These are phyloP conservation scores for Aethionema arabicum DNA, from an alignment of 345 rosid genomes.

Conservation along the genomic window DNA sequence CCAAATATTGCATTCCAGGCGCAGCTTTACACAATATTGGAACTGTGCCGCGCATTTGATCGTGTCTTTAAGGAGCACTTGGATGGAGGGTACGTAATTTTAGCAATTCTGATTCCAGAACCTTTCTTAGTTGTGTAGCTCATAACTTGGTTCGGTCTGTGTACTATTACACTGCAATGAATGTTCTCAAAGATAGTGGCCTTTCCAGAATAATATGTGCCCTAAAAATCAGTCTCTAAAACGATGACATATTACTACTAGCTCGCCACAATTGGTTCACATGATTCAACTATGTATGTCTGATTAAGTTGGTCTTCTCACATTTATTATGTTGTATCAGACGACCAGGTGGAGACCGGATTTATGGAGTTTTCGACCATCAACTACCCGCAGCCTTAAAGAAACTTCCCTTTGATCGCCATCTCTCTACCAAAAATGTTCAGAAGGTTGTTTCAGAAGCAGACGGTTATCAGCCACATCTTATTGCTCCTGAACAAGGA, in stretches of 20 bases:
- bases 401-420: slow-evolving; percentile 96
- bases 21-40: slow-evolving; percentile 90
- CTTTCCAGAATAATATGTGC: slow-evolving; percentile 8
- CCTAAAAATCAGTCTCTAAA: not conserved
- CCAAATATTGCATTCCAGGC: slow-evolving; percentile 53
- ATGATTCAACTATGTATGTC: slow-evolving; percentile 1
- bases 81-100: slow-evolving; percentile 91
- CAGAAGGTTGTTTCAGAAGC: slow-evolving; percentile 97
- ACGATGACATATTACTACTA: slow-evolving; percentile 4
- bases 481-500: slow-evolving; percentile 99
- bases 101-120: not conserved
- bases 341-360: slow-evolving; percentile 97
- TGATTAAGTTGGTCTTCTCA: not conserved
- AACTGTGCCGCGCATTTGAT: slow-evolving; percentile 96
- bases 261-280: not conserved
- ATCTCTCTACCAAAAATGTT: slow-evolving; percentile 90
- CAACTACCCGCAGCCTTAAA: slow-evolving; percentile 98
- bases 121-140: slow-evolving; percentile 6
- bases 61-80: slow-evolving; percentile 96
- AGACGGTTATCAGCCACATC: slow-evolving; percentile 99
- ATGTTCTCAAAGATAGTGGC: not conserved
- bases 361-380: slow-evolving; percentile 95
- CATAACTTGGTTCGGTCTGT: not conserved
- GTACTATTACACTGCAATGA: not conserved
- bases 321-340: slow-evolving; percentile 42